Evolutionary conservation across 2,329 filamentous ascomycete species (phyloP).

Genomic region (Fusarium austroafricanum): DNA sequence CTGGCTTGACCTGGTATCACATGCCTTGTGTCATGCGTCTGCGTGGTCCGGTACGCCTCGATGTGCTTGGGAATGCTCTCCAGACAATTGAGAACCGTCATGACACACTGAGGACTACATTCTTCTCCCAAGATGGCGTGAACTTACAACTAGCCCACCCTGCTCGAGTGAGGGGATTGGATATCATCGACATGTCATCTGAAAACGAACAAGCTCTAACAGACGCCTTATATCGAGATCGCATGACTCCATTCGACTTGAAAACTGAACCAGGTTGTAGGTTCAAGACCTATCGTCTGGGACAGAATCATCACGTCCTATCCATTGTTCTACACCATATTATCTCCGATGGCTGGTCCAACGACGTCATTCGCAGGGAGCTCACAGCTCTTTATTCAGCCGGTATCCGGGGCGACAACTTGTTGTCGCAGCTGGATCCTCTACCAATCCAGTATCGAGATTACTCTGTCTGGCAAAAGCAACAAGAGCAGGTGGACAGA

Average conservation of each 20-base stretch:
- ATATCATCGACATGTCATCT: no score
- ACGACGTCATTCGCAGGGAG: slow-evolving; percentile 12
- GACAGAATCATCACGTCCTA: slow-evolving; percentile 4
- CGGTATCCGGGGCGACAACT: background rate
- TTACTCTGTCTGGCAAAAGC: background rate
- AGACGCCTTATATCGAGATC: background rate
- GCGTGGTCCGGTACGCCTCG: no score
- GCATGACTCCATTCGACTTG: background rate
- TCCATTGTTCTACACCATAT: slow-evolving; percentile 43
- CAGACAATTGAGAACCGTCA: no score
- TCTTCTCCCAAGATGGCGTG: no score
- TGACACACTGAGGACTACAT: no score
- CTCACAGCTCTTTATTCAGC: background rate
- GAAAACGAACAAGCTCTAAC: no score
- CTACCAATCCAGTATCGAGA: background rate
- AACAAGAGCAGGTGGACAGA: background rate
- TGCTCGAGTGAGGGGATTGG: no score
- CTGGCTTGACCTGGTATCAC: no score
- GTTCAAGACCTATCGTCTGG: background rate
- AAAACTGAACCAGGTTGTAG: background rate
- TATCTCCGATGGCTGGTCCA: slow-evolving; percentile 44
- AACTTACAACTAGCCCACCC: no score
- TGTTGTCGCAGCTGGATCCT: background rate
- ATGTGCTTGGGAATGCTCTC: no score
- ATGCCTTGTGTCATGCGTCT: no score